Evolutionary conservation across 2,329 filamentous ascomycete genomes (phyloP).

Genomic region (Mycosphaerella arachidis): DNA sequence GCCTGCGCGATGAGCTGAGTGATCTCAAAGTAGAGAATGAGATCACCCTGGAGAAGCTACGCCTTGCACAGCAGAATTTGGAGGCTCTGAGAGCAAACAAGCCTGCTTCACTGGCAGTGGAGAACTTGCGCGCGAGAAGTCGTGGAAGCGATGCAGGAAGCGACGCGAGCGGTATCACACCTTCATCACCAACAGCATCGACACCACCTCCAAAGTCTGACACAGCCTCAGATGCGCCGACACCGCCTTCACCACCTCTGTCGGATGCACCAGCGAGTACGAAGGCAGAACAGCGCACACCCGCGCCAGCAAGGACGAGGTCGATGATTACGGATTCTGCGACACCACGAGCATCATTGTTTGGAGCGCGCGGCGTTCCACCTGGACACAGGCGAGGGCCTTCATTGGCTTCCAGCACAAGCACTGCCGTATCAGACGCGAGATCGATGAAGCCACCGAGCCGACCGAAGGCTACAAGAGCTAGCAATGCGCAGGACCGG

Average conservation of each 20-base stretch:
- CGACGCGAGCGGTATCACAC: slow-evolving; percentile 60
- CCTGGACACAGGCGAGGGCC: slow-evolving; percentile 51
- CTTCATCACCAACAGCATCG: slow-evolving; percentile 83
- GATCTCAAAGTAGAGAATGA: slow-evolving; percentile 94
- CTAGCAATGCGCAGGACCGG: slow-evolving; percentile 26
- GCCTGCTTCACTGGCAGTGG: slow-evolving; percentile 46
- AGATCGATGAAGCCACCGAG: slow-evolving; percentile 38
- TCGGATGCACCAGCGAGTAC: slow-evolving; percentile 71
- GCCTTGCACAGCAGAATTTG: slow-evolving; percentile 57
- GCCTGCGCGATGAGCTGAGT: slow-evolving; percentile 82
- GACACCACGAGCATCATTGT: slow-evolving; percentile 49
- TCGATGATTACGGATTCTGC: slow-evolving; percentile 50
- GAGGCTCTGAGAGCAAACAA: slow-evolving; percentile 49
- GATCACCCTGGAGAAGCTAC: slow-evolving; percentile 89
- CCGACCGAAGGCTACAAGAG: slow-evolving; percentile 38
- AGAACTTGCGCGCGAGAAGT: slow-evolving; percentile 43
- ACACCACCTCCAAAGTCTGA: slow-evolving; percentile 74
- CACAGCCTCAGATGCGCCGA: slow-evolving; percentile 62
- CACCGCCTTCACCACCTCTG: slow-evolving; percentile 88
- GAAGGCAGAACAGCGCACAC: slow-evolving; percentile 38
- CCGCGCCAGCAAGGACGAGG: slow-evolving; percentile 35
- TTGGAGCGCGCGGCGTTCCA: slow-evolving; percentile 41
- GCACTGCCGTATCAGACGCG: slow-evolving; percentile 23
- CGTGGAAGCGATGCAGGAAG: slow-evolving; percentile 46
- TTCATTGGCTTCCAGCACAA: slow-evolving; percentile 44